These are phyloP conservation scores for Bimuria novae-zelandiae DNA, from an alignment of 2,329 filamentous ascomycete genomes.

Conservation along the genomic window DNA sequence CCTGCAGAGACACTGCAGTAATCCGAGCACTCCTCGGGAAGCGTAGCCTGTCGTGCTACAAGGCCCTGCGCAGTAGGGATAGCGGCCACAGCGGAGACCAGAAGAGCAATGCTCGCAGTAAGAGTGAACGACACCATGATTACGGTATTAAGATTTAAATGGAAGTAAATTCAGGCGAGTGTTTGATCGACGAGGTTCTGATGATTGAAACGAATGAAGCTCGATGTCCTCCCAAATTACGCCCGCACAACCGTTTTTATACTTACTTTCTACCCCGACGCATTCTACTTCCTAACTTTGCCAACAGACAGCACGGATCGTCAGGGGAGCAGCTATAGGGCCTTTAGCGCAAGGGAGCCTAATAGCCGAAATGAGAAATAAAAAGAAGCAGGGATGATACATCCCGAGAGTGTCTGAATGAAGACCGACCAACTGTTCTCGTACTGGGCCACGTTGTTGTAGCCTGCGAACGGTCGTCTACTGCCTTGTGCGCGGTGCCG, in stretches of 20 bases:
- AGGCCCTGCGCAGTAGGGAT: slow-evolving; percentile 9
- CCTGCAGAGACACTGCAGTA: slow-evolving; percentile 28
- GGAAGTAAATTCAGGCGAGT: slow-evolving; percentile 6
- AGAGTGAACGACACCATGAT: slow-evolving; percentile 25
- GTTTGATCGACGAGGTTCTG: slow-evolving; percentile 4
- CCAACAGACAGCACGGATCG: not conserved
- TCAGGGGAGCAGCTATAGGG: not conserved
- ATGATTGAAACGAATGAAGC: slow-evolving; percentile 3
- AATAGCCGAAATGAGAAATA: slow-evolving; percentile 1
- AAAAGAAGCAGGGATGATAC: not conserved
- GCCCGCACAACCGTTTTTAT: not conserved
- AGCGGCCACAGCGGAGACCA: slow-evolving; percentile 15
- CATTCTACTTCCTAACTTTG: not conserved
- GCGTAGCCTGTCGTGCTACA: slow-evolving; percentile 16
- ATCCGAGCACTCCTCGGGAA: slow-evolving; percentile 21
- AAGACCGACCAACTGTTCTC: not conserved
- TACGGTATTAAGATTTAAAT: slow-evolving; percentile 6
- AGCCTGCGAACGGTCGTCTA: slow-evolving; percentile 6
- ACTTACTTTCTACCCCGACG: not conserved
- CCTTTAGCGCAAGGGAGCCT: not conserved
- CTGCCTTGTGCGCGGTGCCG: not conserved
- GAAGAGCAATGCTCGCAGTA: slow-evolving; percentile 16
- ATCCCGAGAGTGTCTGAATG: not conserved
- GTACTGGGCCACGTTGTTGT: not conserved
- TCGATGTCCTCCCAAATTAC: not conserved